phyloP scores from a whole-genome alignment of 2,329 filamentous ascomycete genomes.

The Hypomyces perniciosus region DNA sequence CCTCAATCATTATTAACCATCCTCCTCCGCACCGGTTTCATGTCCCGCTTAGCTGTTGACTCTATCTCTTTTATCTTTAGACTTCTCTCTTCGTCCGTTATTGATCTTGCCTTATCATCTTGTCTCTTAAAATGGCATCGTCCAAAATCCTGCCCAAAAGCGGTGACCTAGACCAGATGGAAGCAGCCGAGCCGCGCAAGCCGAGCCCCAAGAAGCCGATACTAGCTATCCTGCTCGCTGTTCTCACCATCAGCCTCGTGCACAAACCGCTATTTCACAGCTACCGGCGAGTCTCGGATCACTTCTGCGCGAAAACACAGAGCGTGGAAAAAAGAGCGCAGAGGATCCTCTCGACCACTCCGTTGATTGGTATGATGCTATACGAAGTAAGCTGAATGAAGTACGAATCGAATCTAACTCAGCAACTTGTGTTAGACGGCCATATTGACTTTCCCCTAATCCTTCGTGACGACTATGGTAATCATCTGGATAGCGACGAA shows the following conservation, averaged over 20 bases:
- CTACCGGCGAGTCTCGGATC: slow-evolving; percentile 19
- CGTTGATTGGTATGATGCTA: slow-evolving; percentile 42
- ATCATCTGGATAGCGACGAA: slow-evolving; percentile 68
- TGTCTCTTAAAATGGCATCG: background rate
- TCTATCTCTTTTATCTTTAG: too few relatives aligned
- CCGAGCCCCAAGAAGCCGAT: slow-evolving; percentile 21
- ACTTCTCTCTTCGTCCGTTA: background rate
- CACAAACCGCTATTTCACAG: slow-evolving; percentile 21
- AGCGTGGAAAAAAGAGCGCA: slow-evolving; percentile 41
- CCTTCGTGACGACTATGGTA: slow-evolving; percentile 60
- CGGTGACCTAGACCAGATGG: background rate
- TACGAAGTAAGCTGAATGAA: background rate
- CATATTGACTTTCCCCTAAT: slow-evolving; percentile 82
- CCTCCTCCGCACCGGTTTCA: too few relatives aligned
- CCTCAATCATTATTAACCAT: too few relatives aligned
- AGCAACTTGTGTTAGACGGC: slow-evolving; percentile 54
- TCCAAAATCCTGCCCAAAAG: slow-evolving; percentile 1
- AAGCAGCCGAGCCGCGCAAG: slow-evolving; percentile 10
- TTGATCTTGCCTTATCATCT: background rate
- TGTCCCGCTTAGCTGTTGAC: too few relatives aligned
- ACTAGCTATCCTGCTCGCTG: slow-evolving; percentile 18
- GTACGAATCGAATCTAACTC: background rate
- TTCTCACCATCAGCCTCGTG: slow-evolving; percentile 23
- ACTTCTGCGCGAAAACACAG: slow-evolving; percentile 22
- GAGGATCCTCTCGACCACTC: slow-evolving; percentile 39